A percentile compares a stretch with the other conserved stretches of the same genome.
Conservation (phyloP, 768 basidiomycete genomes). For the Leccinum subgranulosum region DNA sequence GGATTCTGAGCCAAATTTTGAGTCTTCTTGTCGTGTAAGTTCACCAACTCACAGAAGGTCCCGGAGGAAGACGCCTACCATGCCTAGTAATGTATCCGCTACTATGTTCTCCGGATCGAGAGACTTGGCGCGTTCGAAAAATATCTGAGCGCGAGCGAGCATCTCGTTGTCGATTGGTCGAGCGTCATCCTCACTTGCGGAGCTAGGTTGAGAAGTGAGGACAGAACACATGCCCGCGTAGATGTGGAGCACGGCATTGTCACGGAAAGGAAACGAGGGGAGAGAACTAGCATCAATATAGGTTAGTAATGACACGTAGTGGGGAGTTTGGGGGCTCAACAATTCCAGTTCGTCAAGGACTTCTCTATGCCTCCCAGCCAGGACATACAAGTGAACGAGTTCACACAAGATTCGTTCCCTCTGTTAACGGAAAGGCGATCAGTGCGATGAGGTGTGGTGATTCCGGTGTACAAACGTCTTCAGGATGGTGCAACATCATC, state of each 20-base stretch:
- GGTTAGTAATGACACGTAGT: background rate
- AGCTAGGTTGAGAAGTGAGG: conserved; percentile 48
- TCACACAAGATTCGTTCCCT: conserved; percentile 74
- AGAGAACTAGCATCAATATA: conserved; percentile 55
- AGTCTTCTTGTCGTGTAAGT: conserved; percentile 8
- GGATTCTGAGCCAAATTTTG: conserved; percentile 24
- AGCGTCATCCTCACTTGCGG: conserved; percentile 1
- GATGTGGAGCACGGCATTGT: conserved; percentile 73
- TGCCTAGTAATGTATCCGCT: conserved; percentile 49
- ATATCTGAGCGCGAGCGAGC: conserved; percentile 48
- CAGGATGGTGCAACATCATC: conserved; percentile 68
- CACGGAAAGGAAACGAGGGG: conserved; percentile 83
- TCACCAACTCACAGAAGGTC: background rate
- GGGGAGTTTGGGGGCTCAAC: conserved; percentile 40
- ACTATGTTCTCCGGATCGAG: conserved; percentile 59
- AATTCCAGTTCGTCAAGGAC: conserved; percentile 86
- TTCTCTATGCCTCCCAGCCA: conserved; percentile 52
- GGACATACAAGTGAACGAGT: conserved; percentile 64
- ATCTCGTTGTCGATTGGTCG: conserved; percentile 39
- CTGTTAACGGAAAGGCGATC: conserved; percentile 38
- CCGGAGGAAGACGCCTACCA: conserved; percentile 36
- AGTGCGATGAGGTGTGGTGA: conserved; percentile 9
- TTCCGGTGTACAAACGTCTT: conserved; percentile 48
- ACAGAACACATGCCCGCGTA: conserved; percentile 79
- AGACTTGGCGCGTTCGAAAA: conserved; percentile 59